A percentile compares a stretch with the other conserved stretches of the same genome.
These are phyloP conservation scores for Salix viminalis DNA, from an alignment of 345 rosid genomes.

Conservation along the genomic window DNA sequence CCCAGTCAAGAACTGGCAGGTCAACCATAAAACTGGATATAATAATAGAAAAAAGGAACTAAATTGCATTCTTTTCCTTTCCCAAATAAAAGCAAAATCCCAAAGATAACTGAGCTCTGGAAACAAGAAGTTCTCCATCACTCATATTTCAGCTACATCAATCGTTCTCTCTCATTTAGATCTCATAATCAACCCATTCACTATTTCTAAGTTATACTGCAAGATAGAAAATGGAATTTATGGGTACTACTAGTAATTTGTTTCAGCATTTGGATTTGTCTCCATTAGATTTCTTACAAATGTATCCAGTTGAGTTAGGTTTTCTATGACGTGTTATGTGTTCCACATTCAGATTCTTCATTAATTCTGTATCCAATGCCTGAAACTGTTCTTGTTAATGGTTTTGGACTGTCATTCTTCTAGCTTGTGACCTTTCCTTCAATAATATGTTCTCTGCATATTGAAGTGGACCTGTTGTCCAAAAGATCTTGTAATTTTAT, in stretches of 20 bases:
- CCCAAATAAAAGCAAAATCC: not conserved
- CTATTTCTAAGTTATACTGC: not conserved
- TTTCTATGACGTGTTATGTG: not conserved
- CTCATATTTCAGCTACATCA: not conserved
- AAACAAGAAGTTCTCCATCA: not conserved
- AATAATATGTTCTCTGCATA: not conserved
- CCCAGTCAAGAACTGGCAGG: not conserved
- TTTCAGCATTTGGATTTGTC: not conserved
- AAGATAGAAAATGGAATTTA: not conserved
- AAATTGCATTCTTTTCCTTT: not conserved
- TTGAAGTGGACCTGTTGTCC: not conserved
- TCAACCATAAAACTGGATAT: not conserved
- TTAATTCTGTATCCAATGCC: not conserved
- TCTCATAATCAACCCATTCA: not conserved
- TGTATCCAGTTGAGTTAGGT: not conserved
- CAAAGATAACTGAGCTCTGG: not conserved
- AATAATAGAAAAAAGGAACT: not conserved
- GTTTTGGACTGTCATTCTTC: not conserved
- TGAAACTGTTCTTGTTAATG: not conserved
- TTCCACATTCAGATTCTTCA: not conserved
- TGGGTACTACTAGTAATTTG: not conserved
- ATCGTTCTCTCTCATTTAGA: not conserved
- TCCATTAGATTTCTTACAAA: not conserved
- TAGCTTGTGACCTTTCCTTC: not conserved
- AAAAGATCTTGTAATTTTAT: not conserved